Base-by-base conservation (phyloP, 1,139 yeast genomes). In the Sugiyamaella japonica region DNA sequence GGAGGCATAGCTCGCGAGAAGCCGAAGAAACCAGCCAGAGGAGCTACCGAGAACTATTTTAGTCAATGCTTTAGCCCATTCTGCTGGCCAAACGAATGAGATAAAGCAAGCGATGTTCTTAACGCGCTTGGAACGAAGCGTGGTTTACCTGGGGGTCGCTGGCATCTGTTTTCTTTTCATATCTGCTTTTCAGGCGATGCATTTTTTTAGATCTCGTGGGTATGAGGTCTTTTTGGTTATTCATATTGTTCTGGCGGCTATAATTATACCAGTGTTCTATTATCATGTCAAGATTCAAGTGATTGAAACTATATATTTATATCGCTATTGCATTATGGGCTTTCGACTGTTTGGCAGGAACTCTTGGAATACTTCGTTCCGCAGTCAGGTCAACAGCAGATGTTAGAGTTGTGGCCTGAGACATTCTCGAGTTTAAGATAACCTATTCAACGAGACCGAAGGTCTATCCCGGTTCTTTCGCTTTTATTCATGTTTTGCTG, bases 171-270 rank as follows among this genome's bases (percentile, higher is more conserved):
- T 53, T 20, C 17, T 57, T 28, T 46, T 54, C 31, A 45, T 80
- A 2, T 69, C 84, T 61, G 60, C 75, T 20, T 63, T 82, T 58
- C 79, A 77, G 50, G 79, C 86, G 1, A 67, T 72, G 59, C 76
- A 78, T 54, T 62, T 67, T 17, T 68, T 87, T 61, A 78, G 96
- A 68, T 78, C 76, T 50, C 65, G 67, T 54, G 72, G 73, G 58
- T 89, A 89, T 67, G 96, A 89, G 64, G 42, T 80, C 8, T 89
- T 89, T 68, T 66, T 86, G 20, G 63, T 74, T 23, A 46, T 73
- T 13, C 96, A 89, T 68, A 76, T 86, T 42, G 50, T 80, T 1
- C 66, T 87, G 49, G 91, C 84, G 0, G 73, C 76, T 0, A 58
- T 81, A 23, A 83, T 85, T 63, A 64, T 86, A 29, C 76, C 76